phyloP scores from a whole-genome alignment of 352 stramenopile genomes.

The Elongisporangium prolatum region DNA sequence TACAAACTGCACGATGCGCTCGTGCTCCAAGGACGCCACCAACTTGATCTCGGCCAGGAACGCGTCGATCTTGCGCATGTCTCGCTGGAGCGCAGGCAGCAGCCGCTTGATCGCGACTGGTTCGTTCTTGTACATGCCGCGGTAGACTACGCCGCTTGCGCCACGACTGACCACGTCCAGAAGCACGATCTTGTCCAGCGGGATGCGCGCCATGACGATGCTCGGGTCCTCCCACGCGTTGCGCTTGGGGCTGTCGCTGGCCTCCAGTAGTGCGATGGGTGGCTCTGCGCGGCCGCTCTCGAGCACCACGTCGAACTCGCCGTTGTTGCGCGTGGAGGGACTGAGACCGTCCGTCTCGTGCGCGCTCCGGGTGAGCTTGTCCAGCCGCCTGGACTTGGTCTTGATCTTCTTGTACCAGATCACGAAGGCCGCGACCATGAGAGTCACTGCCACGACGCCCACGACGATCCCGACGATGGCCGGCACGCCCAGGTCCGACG shows the following conservation, averaged over 20 bases:
- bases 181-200: slow-evolving; percentile 28
- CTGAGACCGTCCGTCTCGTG: background rate
- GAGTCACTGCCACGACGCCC: slow-evolving; percentile 23
- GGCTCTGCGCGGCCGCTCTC: background rate
- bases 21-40: slow-evolving; percentile 39
- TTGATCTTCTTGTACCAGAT: slow-evolving; percentile 37
- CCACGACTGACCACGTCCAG: slow-evolving; percentile 25
- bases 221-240: slow-evolving; percentile 22
- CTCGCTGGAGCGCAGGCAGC: slow-evolving; percentile 30
- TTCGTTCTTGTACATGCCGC: slow-evolving; percentile 24
- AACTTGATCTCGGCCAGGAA: slow-evolving; percentile 42
- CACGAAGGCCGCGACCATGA: slow-evolving; percentile 34
- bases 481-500: background rate
- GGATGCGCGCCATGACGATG: slow-evolving; percentile 28
- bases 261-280: background rate
- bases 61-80: slow-evolving; percentile 29
- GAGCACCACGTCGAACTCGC: background rate
- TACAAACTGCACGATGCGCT: slow-evolving; percentile 45
- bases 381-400: background rate
- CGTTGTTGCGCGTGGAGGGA: background rate
- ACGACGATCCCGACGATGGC: slow-evolving; percentile 31
- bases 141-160: slow-evolving; percentile 32
- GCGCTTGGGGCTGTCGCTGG: background rate
- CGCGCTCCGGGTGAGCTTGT: background rate
- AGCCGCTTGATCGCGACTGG: slow-evolving; percentile 34